A percentile compares a stretch with the other conserved stretches of the same genome.
Evolutionary conservation across 495 filamentous ascomycete genomes (phyloP).

Genomic region (Penicillium daleae): DNA sequence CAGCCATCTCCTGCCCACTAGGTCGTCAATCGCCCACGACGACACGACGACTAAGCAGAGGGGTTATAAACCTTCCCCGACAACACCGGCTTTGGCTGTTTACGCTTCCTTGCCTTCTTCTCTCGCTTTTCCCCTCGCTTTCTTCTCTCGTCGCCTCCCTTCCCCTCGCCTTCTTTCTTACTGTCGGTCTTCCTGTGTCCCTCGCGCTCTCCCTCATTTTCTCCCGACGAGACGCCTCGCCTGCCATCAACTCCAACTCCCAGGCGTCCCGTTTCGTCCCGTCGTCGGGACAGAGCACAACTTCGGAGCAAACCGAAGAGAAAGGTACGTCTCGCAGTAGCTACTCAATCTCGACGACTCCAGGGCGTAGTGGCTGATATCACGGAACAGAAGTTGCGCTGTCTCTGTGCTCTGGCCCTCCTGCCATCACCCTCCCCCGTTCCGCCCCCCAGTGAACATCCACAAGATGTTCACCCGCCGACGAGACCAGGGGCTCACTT

Average conservation of each 20-base stretch:
- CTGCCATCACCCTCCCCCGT: neutral
- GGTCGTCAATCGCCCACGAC: neutral
- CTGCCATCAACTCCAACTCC: neutral
- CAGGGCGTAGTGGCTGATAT: neutral
- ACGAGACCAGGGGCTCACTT: constrained; percentile 6
- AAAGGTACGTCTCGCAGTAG: neutral
- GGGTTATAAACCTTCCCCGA: neutral
- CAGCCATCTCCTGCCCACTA: neutral
- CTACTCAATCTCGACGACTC: neutral
- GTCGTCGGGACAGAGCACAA: neutral
- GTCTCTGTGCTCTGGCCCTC: neutral
- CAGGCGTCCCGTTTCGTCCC: neutral
- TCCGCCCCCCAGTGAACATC: neutral
- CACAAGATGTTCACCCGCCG: neutral
- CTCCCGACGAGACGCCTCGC: neutral
- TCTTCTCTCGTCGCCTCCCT: neutral
- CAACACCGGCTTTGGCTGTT: neutral
- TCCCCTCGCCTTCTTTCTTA: too few species aligned
- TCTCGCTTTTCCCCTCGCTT: neutral
- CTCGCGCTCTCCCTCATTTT: neutral
- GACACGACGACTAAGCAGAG: neutral
- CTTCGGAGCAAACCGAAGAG: constrained; percentile 5
- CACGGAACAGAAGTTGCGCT: neutral
- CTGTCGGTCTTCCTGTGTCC: too few species aligned
- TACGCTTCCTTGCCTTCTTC: neutral